Conservation (phyloP, 169 alveolate species). For the Plasmodium sp. region DNA sequence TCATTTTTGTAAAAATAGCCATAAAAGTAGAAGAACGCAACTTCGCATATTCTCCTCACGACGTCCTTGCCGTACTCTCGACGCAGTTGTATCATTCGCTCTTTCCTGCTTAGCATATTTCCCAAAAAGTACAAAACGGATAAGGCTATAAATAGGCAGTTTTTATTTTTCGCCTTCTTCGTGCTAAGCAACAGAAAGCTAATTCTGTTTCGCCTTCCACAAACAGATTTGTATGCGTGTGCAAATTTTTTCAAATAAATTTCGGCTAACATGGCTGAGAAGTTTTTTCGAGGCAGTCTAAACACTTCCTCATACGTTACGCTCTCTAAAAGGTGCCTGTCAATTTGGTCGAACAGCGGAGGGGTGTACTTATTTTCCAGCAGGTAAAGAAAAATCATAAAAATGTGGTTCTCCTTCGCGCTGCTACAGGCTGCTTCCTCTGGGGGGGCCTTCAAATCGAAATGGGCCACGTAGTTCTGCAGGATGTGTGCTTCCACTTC, state of each 20-base stretch:
- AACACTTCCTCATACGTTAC: slow-evolving; percentile 15
- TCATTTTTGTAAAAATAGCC: slow-evolving; percentile 52
- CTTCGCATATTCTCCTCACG: slow-evolving; percentile 20
- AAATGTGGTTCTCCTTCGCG: slow-evolving; percentile 33
- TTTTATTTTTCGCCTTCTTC: slow-evolving; percentile 32
- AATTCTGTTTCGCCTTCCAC: not conserved
- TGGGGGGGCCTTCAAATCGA: slow-evolving; percentile 1
- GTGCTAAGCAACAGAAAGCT: slow-evolving; percentile 54
- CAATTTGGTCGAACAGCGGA: not conserved
- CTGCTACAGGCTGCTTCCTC: not conserved
- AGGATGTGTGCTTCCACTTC: slow-evolving; percentile 2
- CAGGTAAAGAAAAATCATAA: slow-evolving; percentile 30
- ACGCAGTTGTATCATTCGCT: not conserved
- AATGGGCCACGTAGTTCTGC: not conserved
- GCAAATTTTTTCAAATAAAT: slow-evolving; percentile 22
- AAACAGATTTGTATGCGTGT: slow-evolving; percentile 23
- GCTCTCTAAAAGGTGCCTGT: slow-evolving; percentile 1
- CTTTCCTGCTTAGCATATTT: not conserved
- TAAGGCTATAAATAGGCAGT: slow-evolving; percentile 37
- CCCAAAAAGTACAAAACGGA: slow-evolving; percentile 46
- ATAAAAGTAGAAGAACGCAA: slow-evolving; percentile 63
- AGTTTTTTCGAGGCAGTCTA: not conserved
- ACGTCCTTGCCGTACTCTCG: slow-evolving; percentile 14
- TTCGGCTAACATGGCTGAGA: slow-evolving; percentile 19
- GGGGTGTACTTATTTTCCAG: slow-evolving; percentile 17